Evolutionary conservation across 495 filamentous ascomycete species (phyloP).

Genomic region (Neurospora sp.): DNA sequence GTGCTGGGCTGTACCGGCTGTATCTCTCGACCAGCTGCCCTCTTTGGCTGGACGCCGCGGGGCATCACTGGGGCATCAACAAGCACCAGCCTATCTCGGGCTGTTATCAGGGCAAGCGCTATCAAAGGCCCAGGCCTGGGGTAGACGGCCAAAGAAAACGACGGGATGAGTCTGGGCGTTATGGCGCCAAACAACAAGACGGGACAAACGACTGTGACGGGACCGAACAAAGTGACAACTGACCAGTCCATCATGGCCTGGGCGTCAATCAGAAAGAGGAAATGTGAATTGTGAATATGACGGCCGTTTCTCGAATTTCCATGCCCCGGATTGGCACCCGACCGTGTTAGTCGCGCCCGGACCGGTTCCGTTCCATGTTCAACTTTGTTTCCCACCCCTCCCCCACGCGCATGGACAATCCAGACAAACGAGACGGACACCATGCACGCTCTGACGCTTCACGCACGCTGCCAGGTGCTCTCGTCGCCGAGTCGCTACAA

Average conservation of each 20-base stretch:
- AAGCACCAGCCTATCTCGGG: neutral
- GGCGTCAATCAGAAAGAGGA: neutral
- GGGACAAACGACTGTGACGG: neutral
- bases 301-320: conserved; percentile 6
- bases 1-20: neutral
- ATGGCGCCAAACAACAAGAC: neutral
- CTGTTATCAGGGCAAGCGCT: neutral
- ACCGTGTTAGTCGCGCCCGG: neutral
- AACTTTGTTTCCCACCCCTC: neutral
- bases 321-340: conserved; percentile 14
- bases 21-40: neutral
- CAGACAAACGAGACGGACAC: neutral
- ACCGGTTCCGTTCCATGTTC: neutral
- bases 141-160: neutral
- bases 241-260: neutral
- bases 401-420: conserved; percentile 18
- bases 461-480: neutral
- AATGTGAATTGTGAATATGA: neutral
- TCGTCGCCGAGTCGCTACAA: conserved; percentile 1
- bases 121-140: neutral
- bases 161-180: neutral
- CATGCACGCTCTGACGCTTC: neutral
- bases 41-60: neutral
- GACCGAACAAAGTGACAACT: neutral
- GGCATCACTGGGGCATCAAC: neutral